These are phyloP conservation scores for Claviceps pazoutovae DNA, from an alignment of 2,329 filamentous ascomycete species.

Conservation along the genomic window DNA sequence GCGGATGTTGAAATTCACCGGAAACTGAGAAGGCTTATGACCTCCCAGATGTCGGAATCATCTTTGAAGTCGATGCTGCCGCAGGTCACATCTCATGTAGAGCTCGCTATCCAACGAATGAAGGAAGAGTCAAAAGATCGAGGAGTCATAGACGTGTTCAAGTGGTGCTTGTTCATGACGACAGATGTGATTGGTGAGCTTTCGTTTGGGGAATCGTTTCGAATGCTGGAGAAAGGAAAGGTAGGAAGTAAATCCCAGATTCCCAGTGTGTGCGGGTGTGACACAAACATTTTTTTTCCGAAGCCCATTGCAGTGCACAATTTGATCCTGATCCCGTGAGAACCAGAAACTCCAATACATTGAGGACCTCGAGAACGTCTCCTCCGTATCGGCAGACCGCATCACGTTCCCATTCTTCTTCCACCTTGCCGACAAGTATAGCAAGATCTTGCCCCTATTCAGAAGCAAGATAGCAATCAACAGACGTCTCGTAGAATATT, in stretches of 20 bases:
- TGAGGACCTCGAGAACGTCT: conserved; percentile 20
- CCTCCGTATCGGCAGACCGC: conserved; percentile 11
- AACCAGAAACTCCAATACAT: conserved; percentile 22
- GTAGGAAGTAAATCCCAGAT: conserved; percentile 15
- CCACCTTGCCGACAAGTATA: conserved; percentile 8
- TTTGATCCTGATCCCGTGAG: background rate
- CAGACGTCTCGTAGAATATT: conserved; percentile 12
- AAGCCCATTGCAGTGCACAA: background rate
- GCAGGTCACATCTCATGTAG: conserved; percentile 22
- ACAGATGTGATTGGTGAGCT: conserved; percentile 41
- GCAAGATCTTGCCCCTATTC: conserved; percentile 13
- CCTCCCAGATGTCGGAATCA: conserved; percentile 24
- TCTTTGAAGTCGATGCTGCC: conserved; percentile 19
- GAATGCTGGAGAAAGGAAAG: conserved; percentile 34
- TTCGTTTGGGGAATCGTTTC: conserved; percentile 40
- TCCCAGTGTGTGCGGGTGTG: no score
- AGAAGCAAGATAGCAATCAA: conserved; percentile 2
- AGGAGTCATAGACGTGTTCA: conserved; percentile 30
- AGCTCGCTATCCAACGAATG: conserved; percentile 29
- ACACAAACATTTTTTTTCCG: no score
- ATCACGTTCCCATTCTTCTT: conserved; percentile 16
- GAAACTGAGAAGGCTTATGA: conserved; percentile 26
- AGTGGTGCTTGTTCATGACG: conserved; percentile 40
- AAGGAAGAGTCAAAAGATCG: conserved; percentile 23
- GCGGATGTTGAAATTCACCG: conserved; percentile 25